Percentiles rank a stretch among this genome's conserved stretches.
These are phyloP conservation scores for Filobasidium wieringae DNA, from an alignment of 768 basidiomycete species.

Conservation along the genomic window DNA sequence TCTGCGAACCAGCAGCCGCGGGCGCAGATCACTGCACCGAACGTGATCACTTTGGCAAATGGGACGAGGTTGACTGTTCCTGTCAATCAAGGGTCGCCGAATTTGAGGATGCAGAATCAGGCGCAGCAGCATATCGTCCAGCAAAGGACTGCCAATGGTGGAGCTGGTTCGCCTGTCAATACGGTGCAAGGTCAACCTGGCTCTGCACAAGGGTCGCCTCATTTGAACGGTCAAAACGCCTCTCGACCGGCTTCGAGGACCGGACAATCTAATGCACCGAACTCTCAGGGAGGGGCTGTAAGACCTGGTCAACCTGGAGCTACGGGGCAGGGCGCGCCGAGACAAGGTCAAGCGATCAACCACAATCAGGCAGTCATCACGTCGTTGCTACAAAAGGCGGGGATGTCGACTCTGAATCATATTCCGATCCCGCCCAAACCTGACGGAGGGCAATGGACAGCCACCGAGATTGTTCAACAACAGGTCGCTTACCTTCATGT, in stretches of 20 bases:
- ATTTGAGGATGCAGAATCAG: background rate
- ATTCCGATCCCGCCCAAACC: slow-evolving; percentile 1
- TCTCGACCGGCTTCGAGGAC: background rate
- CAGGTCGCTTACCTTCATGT: background rate
- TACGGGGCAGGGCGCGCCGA: background rate
- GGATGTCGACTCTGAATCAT: slow-evolving; percentile 1
- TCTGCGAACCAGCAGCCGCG: background rate
- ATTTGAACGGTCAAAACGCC: background rate
- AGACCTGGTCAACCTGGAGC: background rate
- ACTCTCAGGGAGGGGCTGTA: background rate
- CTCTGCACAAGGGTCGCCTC: background rate
- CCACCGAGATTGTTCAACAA: background rate
- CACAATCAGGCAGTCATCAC: background rate
- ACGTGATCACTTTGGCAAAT: background rate
- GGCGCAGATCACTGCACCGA: background rate
- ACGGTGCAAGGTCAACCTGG: background rate
- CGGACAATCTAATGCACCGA: background rate
- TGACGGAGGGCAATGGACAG: background rate
- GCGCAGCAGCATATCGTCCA: background rate
- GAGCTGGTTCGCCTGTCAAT: background rate
- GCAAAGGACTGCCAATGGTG: background rate
- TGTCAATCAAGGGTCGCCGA: background rate
- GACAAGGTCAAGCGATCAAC: background rate
- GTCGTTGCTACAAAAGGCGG: slow-evolving; percentile 2
- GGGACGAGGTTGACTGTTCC: background rate